Percentiles rank a stretch among this genome's conserved stretches.
Conservation (phyloP, 352 stramenopile genomes). For the Plasmopara muralis region DNA sequence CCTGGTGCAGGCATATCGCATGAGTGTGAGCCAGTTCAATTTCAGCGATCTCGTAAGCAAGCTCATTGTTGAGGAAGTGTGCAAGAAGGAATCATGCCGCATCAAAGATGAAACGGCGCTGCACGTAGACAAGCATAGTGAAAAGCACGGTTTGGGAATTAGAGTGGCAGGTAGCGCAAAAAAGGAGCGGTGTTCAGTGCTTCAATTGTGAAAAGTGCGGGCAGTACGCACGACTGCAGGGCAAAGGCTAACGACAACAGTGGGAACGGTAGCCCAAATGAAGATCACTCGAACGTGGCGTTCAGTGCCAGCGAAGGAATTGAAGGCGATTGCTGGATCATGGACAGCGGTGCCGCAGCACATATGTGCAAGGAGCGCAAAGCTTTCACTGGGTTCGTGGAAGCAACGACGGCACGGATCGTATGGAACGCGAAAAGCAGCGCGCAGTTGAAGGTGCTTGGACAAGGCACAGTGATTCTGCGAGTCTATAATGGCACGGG, state of each 20-base stretch:
- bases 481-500: background rate
- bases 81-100: background rate
- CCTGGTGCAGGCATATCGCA: background rate
- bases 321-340: background rate
- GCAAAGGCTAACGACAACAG: background rate
- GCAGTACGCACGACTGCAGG: background rate
- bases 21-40: background rate
- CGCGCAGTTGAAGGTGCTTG: background rate
- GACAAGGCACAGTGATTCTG: background rate
- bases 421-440: background rate
- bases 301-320: background rate
- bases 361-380: background rate
- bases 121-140: background rate
- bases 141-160: background rate
- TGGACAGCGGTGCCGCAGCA: background rate
- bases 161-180: background rate
- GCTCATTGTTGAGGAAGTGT: background rate
- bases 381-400: background rate
- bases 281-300: background rate
- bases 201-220: background rate
- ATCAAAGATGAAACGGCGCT: background rate
- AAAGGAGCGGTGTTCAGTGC: background rate
- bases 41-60: background rate
- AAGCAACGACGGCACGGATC: background rate
- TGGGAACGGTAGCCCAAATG: background rate